These are phyloP conservation scores for Kodamaea plutei DNA, from an alignment of 1,139 yeast genomes.

Conservation along the genomic window DNA sequence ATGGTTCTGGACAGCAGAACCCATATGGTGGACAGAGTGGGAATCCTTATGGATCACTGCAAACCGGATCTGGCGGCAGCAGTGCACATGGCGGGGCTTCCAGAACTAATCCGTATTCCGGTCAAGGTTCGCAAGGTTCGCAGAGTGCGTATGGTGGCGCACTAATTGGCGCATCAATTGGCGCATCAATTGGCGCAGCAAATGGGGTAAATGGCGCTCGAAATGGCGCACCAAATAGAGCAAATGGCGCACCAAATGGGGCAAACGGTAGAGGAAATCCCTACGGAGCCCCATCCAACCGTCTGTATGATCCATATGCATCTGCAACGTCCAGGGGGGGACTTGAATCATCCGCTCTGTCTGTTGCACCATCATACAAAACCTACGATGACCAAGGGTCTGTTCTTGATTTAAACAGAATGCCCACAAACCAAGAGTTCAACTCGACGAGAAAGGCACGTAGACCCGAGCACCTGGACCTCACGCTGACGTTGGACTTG, in stretches of 20 bases:
- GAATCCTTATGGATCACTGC: slow-evolving; percentile 4
- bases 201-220: background rate
- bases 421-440: slow-evolving; percentile 35
- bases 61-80: slow-evolving; percentile 1
- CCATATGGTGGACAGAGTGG: slow-evolving; percentile 13
- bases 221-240: slow-evolving; percentile 1
- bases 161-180: background rate
- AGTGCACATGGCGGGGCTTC: slow-evolving; percentile 5
- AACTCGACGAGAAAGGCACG: slow-evolving; percentile 24
- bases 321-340: slow-evolving; percentile 5
- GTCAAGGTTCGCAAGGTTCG: background rate
- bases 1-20: slow-evolving; percentile 3
- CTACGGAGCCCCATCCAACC: slow-evolving; percentile 1
- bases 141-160: background rate
- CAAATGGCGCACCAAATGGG: slow-evolving; percentile 1
- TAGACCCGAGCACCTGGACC: slow-evolving; percentile 19
- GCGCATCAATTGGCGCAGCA: background rate
- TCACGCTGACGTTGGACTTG: slow-evolving; percentile 27
- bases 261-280: slow-evolving; percentile 2
- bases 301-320: slow-evolving; percentile 9
- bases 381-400: slow-evolving; percentile 28
- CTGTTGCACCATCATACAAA: slow-evolving; percentile 4
- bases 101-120: slow-evolving; percentile 4
- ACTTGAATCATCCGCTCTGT: slow-evolving; percentile 2
- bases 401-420: slow-evolving; percentile 36